Percentiles rank a stretch among this genome's conserved stretches.
phyloP scores from a whole-genome alignment of 1,284 basidiomycete species.

The Tylopilus sp. region DNA sequence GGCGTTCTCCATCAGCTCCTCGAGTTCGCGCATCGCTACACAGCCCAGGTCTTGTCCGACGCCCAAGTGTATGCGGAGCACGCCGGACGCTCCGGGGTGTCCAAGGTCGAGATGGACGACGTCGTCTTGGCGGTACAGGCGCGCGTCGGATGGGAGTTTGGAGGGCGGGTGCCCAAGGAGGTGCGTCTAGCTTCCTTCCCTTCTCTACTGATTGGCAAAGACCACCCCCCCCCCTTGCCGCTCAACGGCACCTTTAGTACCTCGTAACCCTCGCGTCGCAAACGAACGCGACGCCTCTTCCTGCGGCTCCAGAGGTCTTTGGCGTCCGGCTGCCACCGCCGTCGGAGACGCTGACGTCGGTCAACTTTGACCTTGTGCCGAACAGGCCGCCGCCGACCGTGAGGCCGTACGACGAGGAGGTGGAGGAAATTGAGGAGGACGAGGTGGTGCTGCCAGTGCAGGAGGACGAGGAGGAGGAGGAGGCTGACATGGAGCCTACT shows the following conservation, averaged over 20 bases:
- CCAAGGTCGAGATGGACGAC: slow-evolving; percentile 86
- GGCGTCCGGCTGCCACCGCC: slow-evolving; percentile 85
- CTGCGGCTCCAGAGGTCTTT: slow-evolving; percentile 92
- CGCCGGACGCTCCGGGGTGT: slow-evolving; percentile 62
- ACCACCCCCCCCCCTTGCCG: background rate
- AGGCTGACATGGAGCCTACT: slow-evolving; percentile 61
- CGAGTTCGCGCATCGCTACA: slow-evolving; percentile 95
- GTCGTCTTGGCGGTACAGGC: slow-evolving; percentile 89
- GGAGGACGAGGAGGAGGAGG: slow-evolving; percentile 52
- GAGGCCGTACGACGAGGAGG: slow-evolving; percentile 72
- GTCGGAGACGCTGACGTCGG: slow-evolving; percentile 80
- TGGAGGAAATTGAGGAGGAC: slow-evolving; percentile 70
- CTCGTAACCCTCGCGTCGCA: slow-evolving; percentile 85
- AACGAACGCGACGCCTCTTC: slow-evolving; percentile 86
- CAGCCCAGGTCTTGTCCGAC: slow-evolving; percentile 86
- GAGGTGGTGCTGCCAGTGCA: slow-evolving; percentile 26
- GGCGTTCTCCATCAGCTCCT: slow-evolving; percentile 92
- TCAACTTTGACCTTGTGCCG: slow-evolving; percentile 92
- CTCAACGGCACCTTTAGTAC: slow-evolving; percentile 52
- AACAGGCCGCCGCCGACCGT: slow-evolving; percentile 76
- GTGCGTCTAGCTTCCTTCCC: slow-evolving; percentile 43
- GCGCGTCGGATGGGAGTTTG: slow-evolving; percentile 92
- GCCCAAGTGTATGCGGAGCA: slow-evolving; percentile 94
- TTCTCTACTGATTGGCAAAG: background rate
- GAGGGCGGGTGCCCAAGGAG: slow-evolving; percentile 92